These are phyloP conservation scores for Termitomyces heimii DNA, from an alignment of 768 basidiomycete genomes.

Conservation along the genomic window DNA sequence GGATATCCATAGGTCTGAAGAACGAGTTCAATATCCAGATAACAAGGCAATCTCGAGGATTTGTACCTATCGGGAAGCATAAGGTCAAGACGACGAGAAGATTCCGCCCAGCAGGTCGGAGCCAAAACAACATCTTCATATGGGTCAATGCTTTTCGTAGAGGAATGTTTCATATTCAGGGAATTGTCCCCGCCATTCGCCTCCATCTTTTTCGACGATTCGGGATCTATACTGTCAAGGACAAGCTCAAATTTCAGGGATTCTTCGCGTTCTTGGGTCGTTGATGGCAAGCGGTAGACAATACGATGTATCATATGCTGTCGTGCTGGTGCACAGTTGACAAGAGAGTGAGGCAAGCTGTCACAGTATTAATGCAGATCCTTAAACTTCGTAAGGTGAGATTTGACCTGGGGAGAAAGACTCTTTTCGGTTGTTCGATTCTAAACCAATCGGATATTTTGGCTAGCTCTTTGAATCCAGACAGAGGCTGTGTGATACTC, in stretches of 20 bases:
- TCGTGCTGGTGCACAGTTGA: slow-evolving; percentile 21
- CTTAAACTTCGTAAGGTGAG: not conserved
- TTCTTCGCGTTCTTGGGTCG: slow-evolving; percentile 4
- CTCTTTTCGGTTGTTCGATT: slow-evolving; percentile 19
- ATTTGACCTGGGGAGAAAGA: slow-evolving; percentile 50
- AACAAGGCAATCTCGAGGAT: not conserved
- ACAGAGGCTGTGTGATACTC: slow-evolving; percentile 42
- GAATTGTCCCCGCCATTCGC: not conserved
- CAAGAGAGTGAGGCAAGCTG: slow-evolving; percentile 34
- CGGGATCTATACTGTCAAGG: slow-evolving; percentile 12
- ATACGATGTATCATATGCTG: slow-evolving; percentile 40
- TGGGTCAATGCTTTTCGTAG: not conserved
- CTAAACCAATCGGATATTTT: slow-evolving; percentile 42
- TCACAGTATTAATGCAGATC: not conserved
- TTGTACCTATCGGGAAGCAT: slow-evolving; percentile 55
- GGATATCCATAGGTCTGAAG: slow-evolving; percentile 54
- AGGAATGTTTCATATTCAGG: not conserved
- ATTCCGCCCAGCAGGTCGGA: slow-evolving; percentile 27
- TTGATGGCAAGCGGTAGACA: slow-evolving; percentile 34
- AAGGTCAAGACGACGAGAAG: slow-evolving; percentile 35
- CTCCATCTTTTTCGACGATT: not conserved
- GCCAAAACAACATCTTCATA: slow-evolving; percentile 4
- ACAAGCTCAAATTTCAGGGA: slow-evolving; percentile 36
- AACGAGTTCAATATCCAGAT: not conserved
- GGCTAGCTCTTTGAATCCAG: slow-evolving; percentile 31